Conservation (phyloP, 2,329 filamentous ascomycete genomes). For the Alternaria ventricosa region DNA sequence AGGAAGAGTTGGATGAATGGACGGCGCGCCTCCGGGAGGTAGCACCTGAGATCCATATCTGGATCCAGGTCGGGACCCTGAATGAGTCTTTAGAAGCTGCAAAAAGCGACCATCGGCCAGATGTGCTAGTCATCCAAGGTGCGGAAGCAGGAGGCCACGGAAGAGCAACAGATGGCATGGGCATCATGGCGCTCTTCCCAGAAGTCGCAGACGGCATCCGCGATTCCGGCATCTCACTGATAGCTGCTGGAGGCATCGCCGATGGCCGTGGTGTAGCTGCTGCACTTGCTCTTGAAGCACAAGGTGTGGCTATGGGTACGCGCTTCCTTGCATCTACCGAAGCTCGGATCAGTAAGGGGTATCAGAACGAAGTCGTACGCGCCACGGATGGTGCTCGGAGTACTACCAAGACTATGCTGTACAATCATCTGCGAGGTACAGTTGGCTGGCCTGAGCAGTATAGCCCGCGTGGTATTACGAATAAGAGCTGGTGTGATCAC, state of each 20-base stretch:
- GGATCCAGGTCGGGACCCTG: slow-evolving; percentile 67
- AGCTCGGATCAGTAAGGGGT: slow-evolving; percentile 53
- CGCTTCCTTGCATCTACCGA: slow-evolving; percentile 63
- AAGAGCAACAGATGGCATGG: slow-evolving; percentile 49
- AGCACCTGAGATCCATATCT: slow-evolving; percentile 54
- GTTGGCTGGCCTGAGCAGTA: slow-evolving; percentile 63
- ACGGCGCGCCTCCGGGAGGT: slow-evolving; percentile 35
- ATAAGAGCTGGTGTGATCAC: slow-evolving; percentile 57
- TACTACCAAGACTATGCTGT: slow-evolving; percentile 56
- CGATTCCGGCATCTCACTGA: slow-evolving; percentile 37
- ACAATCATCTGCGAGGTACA: slow-evolving; percentile 61
- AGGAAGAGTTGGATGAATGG: slow-evolving; percentile 43
- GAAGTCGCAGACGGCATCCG: slow-evolving; percentile 57
- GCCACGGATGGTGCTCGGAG: slow-evolving; percentile 55
- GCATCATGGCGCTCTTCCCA: slow-evolving; percentile 63
- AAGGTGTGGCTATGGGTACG: slow-evolving; percentile 66
- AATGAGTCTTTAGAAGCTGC: slow-evolving; percentile 59
- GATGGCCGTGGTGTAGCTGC: slow-evolving; percentile 64
- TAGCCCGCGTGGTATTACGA: slow-evolving; percentile 62
- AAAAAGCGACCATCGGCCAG: slow-evolving; percentile 52
- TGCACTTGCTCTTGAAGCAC: slow-evolving; percentile 59
- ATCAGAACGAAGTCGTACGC: slow-evolving; percentile 52
- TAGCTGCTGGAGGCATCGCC: slow-evolving; percentile 66
- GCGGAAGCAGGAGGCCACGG: slow-evolving; percentile 69
- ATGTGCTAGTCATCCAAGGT: slow-evolving; percentile 67